A percentile compares a stretch with the other conserved stretches of the same genome.
Evolutionary conservation across 2,329 filamentous ascomycete species (phyloP).

Genomic region (Penicillium sp.): DNA sequence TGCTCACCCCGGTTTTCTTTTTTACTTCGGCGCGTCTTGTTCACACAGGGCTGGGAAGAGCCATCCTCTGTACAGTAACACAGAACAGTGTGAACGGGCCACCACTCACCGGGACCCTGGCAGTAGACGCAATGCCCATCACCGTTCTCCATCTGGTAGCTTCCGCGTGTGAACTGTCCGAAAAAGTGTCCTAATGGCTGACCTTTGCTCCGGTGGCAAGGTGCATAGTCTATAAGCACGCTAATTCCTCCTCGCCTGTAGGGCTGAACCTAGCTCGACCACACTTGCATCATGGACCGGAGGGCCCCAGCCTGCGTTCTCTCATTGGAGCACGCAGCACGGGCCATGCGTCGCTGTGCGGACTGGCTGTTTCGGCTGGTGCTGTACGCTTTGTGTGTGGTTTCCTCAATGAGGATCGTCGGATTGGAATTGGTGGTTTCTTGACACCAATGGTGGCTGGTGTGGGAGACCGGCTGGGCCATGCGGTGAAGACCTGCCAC

Average conservation of each 20-base stretch:
- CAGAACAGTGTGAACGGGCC: background rate
- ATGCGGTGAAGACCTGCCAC: too few relatives aligned
- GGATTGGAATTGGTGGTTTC: background rate
- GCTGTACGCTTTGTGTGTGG: background rate
- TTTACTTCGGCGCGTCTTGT: too few relatives aligned
- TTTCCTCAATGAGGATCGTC: background rate
- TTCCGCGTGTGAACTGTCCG: background rate
- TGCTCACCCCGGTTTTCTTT: background rate
- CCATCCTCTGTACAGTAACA: background rate
- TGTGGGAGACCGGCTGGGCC: too few relatives aligned
- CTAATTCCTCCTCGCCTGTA: constrained; percentile 19
- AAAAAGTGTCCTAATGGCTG: background rate
- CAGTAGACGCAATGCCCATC: background rate
- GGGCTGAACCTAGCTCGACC: constrained; percentile 23
- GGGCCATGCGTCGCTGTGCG: background rate
- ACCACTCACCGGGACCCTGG: background rate
- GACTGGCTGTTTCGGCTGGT: background rate
- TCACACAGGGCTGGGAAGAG: background rate
- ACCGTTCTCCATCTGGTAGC: background rate
- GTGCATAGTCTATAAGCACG: constrained; percentile 7
- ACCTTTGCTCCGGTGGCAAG: constrained; percentile 1
- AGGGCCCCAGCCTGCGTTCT: background rate
- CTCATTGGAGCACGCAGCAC: background rate
- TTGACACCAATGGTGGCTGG: background rate
- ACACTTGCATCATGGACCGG: constrained; percentile 13